phyloP scores from a whole-genome alignment of 768 basidiomycete genomes.

The Nevesoporus exiguus region DNA sequence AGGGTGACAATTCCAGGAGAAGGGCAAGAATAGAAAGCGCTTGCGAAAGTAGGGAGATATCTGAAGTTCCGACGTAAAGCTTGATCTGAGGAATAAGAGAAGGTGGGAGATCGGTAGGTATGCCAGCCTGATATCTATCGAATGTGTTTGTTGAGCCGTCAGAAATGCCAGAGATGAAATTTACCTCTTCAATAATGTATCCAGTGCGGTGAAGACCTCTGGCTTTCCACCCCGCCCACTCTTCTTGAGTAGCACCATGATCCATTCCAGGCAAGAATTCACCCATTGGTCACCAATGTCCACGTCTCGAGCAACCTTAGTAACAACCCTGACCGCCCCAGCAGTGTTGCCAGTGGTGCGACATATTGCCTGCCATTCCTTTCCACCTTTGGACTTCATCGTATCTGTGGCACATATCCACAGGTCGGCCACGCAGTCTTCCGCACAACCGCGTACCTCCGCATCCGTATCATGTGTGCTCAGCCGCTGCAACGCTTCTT shows the following conservation, averaged over 20 bases:
- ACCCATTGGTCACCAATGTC: slow-evolving; percentile 76
- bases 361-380: slow-evolving; percentile 81
- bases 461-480: slow-evolving; percentile 84
- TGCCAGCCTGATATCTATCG: slow-evolving; percentile 41
- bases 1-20: slow-evolving; percentile 65
- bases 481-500: slow-evolving; percentile 67
- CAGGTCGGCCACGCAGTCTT: slow-evolving; percentile 80
- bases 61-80: slow-evolving; percentile 67
- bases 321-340: slow-evolving; percentile 77
- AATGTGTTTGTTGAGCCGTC: background rate
- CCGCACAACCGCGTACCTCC: slow-evolving; percentile 80
- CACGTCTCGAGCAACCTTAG: slow-evolving; percentile 75
- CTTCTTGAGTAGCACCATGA: slow-evolving; percentile 69
- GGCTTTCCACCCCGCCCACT: slow-evolving; percentile 75
- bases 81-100: slow-evolving; percentile 72
- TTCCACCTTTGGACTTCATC: slow-evolving; percentile 56
- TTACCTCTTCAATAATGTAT: slow-evolving; percentile 67
- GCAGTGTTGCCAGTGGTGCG: slow-evolving; percentile 67
- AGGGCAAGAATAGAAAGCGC: slow-evolving; percentile 63
- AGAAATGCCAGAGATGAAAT: background rate
- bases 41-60: slow-evolving; percentile 77
- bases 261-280: slow-evolving; percentile 73
- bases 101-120: slow-evolving; percentile 57
- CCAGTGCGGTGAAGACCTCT: slow-evolving; percentile 76
- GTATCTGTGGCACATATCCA: slow-evolving; percentile 84